These are phyloP conservation scores for Alternaria consortialis DNA, from an alignment of 2,329 filamentous ascomycete genomes.

Conservation along the genomic window DNA sequence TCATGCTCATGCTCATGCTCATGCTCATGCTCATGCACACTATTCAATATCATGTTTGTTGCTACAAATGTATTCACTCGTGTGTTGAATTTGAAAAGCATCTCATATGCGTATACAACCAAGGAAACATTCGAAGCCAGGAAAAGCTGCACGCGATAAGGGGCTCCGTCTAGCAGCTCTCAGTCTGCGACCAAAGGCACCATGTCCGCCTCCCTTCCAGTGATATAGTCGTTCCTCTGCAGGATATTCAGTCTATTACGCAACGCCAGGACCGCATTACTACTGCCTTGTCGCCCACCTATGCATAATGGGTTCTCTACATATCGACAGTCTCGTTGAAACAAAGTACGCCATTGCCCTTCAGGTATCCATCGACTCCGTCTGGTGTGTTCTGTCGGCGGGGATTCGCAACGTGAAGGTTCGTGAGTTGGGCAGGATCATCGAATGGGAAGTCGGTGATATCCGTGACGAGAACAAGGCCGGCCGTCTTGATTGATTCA, in stretches of 20 bases:
- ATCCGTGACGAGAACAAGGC: constrained; percentile 90
- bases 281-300: background rate
- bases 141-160: background rate
- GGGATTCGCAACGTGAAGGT: constrained; percentile 53
- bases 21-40: background rate
- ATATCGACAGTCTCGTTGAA: constrained; percentile 87
- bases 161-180: constrained; percentile 2
- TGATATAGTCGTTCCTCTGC: constrained; percentile 2
- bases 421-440: constrained; percentile 39
- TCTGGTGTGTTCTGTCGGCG: constrained; percentile 67
- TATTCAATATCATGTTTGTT: background rate
- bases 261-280: constrained; percentile 10
- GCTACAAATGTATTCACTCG: background rate
- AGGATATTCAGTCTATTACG: constrained; percentile 3
- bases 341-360: constrained; percentile 83
- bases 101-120: background rate
- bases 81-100: background rate
- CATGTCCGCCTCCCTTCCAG: constrained; percentile 1
- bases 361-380: constrained; percentile 87
- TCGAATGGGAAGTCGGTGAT: constrained; percentile 68
- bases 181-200: background rate
- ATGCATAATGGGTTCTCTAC: constrained; percentile 27
- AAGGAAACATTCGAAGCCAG: background rate
- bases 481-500: constrained; percentile 92
- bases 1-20: background rate